Evolutionary conservation across 768 basidiomycete species (phyloP).

Genomic region (Suillus ampliporus): DNA sequence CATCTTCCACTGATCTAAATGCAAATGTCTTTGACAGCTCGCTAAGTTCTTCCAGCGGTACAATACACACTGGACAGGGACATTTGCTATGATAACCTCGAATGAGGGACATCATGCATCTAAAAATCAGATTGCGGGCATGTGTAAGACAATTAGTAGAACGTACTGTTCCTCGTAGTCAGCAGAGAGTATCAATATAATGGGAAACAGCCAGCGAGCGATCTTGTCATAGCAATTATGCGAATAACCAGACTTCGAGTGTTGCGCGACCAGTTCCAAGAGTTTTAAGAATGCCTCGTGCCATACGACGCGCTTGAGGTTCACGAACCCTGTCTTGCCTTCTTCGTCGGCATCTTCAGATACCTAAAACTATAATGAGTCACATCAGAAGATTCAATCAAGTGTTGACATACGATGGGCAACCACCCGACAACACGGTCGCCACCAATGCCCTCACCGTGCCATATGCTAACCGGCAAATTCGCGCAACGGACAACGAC

Average conservation of each 20-base stretch:
- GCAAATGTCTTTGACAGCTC: constrained; percentile 24
- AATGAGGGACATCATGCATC: constrained; percentile 46
- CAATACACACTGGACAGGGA: constrained; percentile 46
- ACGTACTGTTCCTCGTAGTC: constrained; percentile 54
- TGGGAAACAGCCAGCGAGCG: constrained; percentile 36
- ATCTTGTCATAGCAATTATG: constrained; percentile 34
- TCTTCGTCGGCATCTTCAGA: constrained; percentile 36
- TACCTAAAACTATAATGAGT: constrained; percentile 25
- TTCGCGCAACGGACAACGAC: constrained; percentile 19
- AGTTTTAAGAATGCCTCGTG: constrained; percentile 41
- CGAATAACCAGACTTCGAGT: constrained; percentile 26
- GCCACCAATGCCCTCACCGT: constrained; percentile 22
- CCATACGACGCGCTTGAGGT: constrained; percentile 44
- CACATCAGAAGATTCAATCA: not conserved
- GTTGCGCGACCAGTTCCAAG: constrained; percentile 29
- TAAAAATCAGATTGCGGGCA: constrained; percentile 16
- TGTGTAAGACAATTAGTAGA: not conserved
- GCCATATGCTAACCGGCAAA: constrained; percentile 19
- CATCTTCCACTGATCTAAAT: constrained; percentile 22
- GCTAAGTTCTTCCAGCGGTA: constrained; percentile 32
- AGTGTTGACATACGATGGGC: constrained; percentile 17
- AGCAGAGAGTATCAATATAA: constrained; percentile 44
- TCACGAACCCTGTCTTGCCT: constrained; percentile 36
- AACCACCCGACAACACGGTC: constrained; percentile 22
- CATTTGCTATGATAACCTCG: constrained; percentile 31